Evolutionary conservation across 169 alveolate species (phyloP).

Genomic region (Besnoitia besnoiti): DNA sequence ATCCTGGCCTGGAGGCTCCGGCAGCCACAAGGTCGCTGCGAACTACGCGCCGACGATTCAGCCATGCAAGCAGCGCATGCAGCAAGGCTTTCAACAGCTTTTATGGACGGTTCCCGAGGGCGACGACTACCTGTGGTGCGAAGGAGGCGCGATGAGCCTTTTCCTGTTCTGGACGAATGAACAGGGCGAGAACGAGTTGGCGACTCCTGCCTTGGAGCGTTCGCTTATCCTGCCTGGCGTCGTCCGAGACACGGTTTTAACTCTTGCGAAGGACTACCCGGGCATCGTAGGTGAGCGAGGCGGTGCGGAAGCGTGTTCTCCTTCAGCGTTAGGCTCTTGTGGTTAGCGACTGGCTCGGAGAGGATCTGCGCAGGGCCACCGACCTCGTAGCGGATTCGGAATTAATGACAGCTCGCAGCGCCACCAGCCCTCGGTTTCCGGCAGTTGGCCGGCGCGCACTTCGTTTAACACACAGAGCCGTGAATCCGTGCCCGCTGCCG

Average conservation of each 20-base stretch:
- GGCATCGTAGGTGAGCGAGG: slow-evolving; percentile 6
- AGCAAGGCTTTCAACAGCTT: slow-evolving; percentile 2
- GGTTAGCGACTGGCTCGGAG: too few relatives aligned
- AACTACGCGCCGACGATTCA: slow-evolving; percentile 44
- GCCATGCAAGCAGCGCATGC: slow-evolving; percentile 17
- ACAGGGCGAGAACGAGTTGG: slow-evolving; percentile 42
- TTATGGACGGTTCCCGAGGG: slow-evolving; percentile 11
- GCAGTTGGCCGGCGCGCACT: too few relatives aligned
- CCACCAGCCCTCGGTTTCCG: too few relatives aligned
- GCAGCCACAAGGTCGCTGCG: slow-evolving; percentile 39
- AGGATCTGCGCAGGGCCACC: too few relatives aligned
- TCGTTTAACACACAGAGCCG: too few relatives aligned
- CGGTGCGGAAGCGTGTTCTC: too few relatives aligned
- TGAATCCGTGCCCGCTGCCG: too few relatives aligned
- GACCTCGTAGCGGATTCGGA: too few relatives aligned
- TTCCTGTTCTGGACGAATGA: slow-evolving; percentile 45
- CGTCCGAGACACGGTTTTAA: slow-evolving; percentile 29
- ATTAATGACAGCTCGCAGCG: too few relatives aligned
- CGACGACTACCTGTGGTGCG: slow-evolving; percentile 17
- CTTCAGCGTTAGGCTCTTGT: too few relatives aligned
- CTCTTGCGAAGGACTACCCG: slow-evolving; percentile 22
- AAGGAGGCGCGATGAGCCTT: slow-evolving; percentile 45
- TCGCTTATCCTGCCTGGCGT: slow-evolving; percentile 48
- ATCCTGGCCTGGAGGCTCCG: slow-evolving; percentile 41
- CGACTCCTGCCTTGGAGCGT: slow-evolving; percentile 36